phyloP scores from a whole-genome alignment of 176 grass and related monocot genomes.

The Metroxylon sagu region DNA sequence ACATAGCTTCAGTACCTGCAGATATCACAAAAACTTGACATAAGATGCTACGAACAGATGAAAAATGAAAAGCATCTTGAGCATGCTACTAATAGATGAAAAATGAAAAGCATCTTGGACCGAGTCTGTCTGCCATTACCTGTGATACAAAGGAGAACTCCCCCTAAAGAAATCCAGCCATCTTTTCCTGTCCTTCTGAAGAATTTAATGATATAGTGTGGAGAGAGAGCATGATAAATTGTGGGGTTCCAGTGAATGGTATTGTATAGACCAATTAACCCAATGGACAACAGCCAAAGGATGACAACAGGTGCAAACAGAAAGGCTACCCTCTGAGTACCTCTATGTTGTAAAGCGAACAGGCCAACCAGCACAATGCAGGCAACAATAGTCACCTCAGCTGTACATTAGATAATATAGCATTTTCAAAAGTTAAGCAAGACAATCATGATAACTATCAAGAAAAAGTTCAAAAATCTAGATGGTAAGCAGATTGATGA shows the following conservation, averaged over 20 bases:
- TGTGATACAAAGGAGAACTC: conserved; percentile 87
- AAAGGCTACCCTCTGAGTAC: conserved; percentile 90
- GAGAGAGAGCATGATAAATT: conserved; percentile 79
- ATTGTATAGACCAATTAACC: conserved; percentile 75
- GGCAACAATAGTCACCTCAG: conserved; percentile 77
- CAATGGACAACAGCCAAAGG: conserved; percentile 73
- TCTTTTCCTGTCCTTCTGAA: conserved; percentile 74
- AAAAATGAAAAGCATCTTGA: background rate
- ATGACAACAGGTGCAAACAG: conserved; percentile 83
- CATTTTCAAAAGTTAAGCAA: too few relatives aligned
- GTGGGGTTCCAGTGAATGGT: conserved; percentile 71
- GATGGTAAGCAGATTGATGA: too few relatives aligned
- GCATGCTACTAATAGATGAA: background rate
- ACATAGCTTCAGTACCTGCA: conserved; percentile 97
- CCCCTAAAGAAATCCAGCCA: conserved; percentile 95
- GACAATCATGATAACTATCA: too few relatives aligned
- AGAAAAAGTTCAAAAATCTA: too few relatives aligned
- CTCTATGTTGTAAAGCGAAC: conserved; percentile 89
- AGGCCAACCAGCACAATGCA: conserved; percentile 90
- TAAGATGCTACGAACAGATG: background rate
- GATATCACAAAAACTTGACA: background rate
- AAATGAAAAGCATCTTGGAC: background rate
- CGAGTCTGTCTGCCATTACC: conserved; percentile 27
- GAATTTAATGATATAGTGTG: conserved; percentile 68
- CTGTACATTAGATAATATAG: conserved; percentile 21